These are phyloP conservation scores for Histomonas meleagridis DNA, from an alignment of 208 protist genomes.

Conservation along the genomic window DNA sequence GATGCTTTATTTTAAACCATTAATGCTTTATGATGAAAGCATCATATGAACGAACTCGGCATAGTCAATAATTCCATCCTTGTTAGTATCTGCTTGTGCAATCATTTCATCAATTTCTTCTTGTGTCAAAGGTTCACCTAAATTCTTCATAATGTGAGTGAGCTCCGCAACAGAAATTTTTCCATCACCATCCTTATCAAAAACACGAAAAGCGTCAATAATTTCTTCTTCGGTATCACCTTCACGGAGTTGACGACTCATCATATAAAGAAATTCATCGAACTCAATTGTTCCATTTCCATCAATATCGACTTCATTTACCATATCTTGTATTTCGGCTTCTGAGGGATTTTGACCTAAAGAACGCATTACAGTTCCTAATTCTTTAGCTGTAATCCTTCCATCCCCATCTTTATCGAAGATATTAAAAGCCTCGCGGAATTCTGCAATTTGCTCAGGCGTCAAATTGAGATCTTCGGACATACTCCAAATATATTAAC, in stretches of 20 bases:
- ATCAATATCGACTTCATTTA: conserved; percentile 84
- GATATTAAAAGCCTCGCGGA: conserved; percentile 95
- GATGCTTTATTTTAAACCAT: too few relatives aligned
- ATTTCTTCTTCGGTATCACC: conserved; percentile 61
- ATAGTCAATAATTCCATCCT: conserved; percentile 40
- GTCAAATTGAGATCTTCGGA: too few relatives aligned
- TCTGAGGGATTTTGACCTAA: conserved; percentile 73
- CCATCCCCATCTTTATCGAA: conserved; percentile 96
- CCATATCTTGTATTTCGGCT: conserved; percentile 79
- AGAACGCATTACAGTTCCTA: conserved; percentile 92
- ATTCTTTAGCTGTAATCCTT: conserved; percentile 79
- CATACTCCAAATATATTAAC: too few relatives aligned
- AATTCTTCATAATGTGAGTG: conserved; percentile 57
- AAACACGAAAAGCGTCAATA: conserved; percentile 61
- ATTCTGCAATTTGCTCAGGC: conserved; percentile 80
- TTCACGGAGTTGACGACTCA: conserved; percentile 55
- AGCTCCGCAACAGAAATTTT: conserved; percentile 60
- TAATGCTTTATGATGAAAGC: neutral
- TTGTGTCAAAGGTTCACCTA: conserved; percentile 60
- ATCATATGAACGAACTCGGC: neutral
- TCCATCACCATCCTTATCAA: conserved; percentile 62
- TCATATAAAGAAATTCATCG: conserved; percentile 65
- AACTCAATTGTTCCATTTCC: conserved; percentile 92
- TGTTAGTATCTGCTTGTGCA: conserved; percentile 58
- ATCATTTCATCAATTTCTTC: conserved; percentile 63